A percentile compares a stretch with the other conserved stretches of the same genome.
phyloP scores from a whole-genome alignment of 2,329 filamentous ascomycete genomes.

The Calonectria naviculata region DNA sequence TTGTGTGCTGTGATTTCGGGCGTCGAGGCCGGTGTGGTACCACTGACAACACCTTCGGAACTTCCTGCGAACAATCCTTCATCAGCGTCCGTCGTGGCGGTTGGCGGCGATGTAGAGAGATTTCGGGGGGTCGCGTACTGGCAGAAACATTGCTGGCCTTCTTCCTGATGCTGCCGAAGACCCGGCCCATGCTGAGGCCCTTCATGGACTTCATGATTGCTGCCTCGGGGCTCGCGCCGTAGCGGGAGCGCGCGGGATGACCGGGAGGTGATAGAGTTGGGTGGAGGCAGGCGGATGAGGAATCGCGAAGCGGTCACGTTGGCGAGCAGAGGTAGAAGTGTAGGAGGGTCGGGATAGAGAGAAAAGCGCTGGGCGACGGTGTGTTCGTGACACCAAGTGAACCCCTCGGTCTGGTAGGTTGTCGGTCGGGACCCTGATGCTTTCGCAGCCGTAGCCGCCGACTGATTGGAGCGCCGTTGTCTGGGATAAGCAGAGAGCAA shows the following conservation, averaged over 20 bases:
- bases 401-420: constrained; percentile 14
- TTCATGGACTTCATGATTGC: constrained; percentile 59
- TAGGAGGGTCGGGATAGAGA: constrained; percentile 5
- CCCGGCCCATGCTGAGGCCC: constrained; percentile 65
- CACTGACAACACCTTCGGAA: constrained; percentile 20
- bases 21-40: constrained; percentile 59
- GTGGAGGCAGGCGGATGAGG: constrained; percentile 4
- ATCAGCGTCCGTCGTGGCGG: constrained; percentile 3
- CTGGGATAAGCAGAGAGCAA: constrained; percentile 33
- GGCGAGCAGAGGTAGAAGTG: constrained; percentile 20
- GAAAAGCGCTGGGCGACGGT: constrained; percentile 27
- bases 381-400: constrained; percentile 20
- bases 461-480: constrained; percentile 41
- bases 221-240: constrained; percentile 36
- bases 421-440: constrained; percentile 34
- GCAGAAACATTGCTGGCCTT: constrained; percentile 49
- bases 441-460: constrained; percentile 26
- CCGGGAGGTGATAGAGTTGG: constrained; percentile 17
- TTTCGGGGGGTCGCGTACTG: constrained; percentile 28
- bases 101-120: neutral
- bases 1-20: constrained; percentile 75
- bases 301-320: neutral
- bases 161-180: constrained; percentile 66
- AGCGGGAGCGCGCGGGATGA: constrained; percentile 25
- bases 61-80: constrained; percentile 12